These are phyloP conservation scores for Candida pseudoviswanathii DNA, from an alignment of 1,139 yeast species.

Conservation along the genomic window DNA sequence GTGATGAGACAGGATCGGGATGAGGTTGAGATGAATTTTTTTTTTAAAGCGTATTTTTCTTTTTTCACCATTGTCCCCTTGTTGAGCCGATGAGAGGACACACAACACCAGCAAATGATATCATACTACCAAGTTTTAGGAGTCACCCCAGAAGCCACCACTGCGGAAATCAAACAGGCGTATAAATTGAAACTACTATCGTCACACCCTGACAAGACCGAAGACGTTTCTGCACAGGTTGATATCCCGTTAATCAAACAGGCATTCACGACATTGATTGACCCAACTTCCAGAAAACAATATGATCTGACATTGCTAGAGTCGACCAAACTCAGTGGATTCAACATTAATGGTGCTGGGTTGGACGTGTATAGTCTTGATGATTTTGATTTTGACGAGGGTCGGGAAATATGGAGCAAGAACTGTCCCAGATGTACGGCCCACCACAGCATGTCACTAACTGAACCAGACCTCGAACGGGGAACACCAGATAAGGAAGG, in stretches of 20 bases:
- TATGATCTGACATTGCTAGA: constrained; percentile 52
- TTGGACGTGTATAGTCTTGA: constrained; percentile 66
- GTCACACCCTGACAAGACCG: constrained; percentile 76
- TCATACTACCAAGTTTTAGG: constrained; percentile 58
- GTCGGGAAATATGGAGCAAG: constrained; percentile 38
- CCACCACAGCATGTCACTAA: constrained; percentile 53
- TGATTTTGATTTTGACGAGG: constrained; percentile 49
- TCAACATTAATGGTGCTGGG: constrained; percentile 61
- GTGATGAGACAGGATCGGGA: neutral
- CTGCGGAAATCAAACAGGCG: constrained; percentile 54
- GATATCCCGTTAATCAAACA: constrained; percentile 48
- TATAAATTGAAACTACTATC: constrained; percentile 60
- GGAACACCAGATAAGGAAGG: constrained; percentile 55
- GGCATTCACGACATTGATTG: constrained; percentile 60
- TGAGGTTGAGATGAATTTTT: constrained; percentile 1
- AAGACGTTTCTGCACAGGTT: constrained; percentile 13
- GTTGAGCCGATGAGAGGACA: constrained; percentile 5
- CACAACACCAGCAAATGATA: constrained; percentile 7
- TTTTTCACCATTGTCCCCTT: constrained; percentile 1
- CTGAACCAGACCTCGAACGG: constrained; percentile 60
- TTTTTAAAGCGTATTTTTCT: constrained; percentile 6
- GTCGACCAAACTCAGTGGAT: constrained; percentile 48
- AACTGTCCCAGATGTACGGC: constrained; percentile 77
- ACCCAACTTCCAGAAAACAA: constrained; percentile 35
- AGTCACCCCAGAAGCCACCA: constrained; percentile 22